phyloP scores from a whole-genome alignment of 148 eudicot genomes.

The Heliamphora exappendiculata region DNA sequence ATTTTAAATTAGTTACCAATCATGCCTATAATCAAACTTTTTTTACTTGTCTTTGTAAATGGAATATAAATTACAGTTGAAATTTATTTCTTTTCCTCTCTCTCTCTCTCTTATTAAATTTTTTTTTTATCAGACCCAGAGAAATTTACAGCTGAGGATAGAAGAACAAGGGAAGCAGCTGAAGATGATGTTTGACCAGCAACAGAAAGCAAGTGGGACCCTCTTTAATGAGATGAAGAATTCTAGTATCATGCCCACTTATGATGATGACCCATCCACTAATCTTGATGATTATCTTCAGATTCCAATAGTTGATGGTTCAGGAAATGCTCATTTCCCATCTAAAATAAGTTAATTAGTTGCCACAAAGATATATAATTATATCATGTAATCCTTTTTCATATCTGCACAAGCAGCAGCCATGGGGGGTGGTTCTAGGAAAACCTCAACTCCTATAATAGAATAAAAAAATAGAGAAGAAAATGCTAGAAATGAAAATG shows the following conservation, averaged over 20 bases:
- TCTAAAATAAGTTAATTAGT: conserved; percentile 28
- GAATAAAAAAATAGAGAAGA: not conserved
- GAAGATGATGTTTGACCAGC: conserved; percentile 71
- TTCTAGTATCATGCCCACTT: conserved; percentile 16
- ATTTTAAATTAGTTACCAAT: too few relatives aligned
- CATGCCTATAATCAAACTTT: too few relatives aligned
- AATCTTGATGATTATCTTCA: conserved; percentile 26
- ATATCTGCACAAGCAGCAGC: not conserved
- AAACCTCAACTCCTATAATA: not conserved
- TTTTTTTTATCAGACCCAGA: conserved; percentile 45
- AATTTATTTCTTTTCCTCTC: not conserved
- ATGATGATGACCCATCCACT: conserved; percentile 25
- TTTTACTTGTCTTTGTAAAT: not conserved
- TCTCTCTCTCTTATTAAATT: not conserved
- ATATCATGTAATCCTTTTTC: not conserved
- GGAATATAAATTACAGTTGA: too few relatives aligned
- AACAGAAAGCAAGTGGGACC: conserved; percentile 35
- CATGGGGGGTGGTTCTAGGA: not conserved
- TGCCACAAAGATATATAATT: not conserved
- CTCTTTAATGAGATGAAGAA: conserved; percentile 23
- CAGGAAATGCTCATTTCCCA: conserved; percentile 19
- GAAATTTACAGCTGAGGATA: conserved; percentile 66
- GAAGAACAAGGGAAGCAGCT: conserved; percentile 86
- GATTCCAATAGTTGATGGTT: conserved; percentile 28
- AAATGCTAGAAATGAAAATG: not conserved